phyloP scores from a whole-genome alignment of 176 grass and related monocot species.

The Rhynchospora tenuis region DNA sequence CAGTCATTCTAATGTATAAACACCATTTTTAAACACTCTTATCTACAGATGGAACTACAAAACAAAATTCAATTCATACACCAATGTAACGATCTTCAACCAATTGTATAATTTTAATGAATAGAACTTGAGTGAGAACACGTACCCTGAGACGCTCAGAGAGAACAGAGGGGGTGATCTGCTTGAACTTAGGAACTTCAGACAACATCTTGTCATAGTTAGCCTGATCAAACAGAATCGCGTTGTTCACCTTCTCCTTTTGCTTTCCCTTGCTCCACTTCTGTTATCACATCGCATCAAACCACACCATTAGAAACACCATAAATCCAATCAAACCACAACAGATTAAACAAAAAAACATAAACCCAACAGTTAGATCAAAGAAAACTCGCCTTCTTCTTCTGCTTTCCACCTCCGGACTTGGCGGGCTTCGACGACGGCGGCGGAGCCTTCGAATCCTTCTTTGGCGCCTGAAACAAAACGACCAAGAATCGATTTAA shows the following conservation, averaged over 20 bases:
- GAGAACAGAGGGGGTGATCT: slow-evolving; percentile 33
- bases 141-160: slow-evolving; percentile 36
- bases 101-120: background rate
- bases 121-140: background rate
- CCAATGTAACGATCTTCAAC: background rate
- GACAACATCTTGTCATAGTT: slow-evolving; percentile 30
- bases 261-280: slow-evolving; percentile 48
- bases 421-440: slow-evolving; percentile 36
- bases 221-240: slow-evolving; percentile 26
- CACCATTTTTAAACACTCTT: background rate
- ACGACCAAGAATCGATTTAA: background rate
- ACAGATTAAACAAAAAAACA: background rate
- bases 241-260: slow-evolving; percentile 37
- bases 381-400: slow-evolving; percentile 28
- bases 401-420: slow-evolving; percentile 34
- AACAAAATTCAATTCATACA: background rate
- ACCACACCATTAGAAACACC: background rate
- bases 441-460: slow-evolving; percentile 26
- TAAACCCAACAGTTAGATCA: background rate
- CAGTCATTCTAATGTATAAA: too few relatives aligned
- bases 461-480: slow-evolving; percentile 29
- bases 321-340: background rate
- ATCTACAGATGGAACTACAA: background rate
- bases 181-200: slow-evolving; percentile 38
- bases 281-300: background rate